Base-by-base conservation (phyloP, 257 asterid genomes). In the Plantago elongata region DNA sequence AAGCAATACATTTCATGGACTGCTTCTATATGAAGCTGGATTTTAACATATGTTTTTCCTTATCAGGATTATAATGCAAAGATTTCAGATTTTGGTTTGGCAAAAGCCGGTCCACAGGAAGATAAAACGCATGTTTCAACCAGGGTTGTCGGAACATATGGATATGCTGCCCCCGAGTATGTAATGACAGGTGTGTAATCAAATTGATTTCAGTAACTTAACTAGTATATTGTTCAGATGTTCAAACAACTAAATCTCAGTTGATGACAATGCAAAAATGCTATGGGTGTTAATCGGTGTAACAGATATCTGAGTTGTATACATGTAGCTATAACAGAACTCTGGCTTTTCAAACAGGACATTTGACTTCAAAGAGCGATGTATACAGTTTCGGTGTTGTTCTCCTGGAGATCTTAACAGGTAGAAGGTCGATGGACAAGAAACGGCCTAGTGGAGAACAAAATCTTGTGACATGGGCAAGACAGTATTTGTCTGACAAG, bases 81-180 rank as follows among this genome's bases (percentile, higher is more conserved):
- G 83, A 94, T 91, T 61, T 91, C 98, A 0, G 98, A 91, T 74
- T 91, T 91, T 47, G 98, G 98, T 55, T 80, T 91, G 74, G 98
- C 98, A 13, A 91, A 88, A 77, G 98, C 98, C 11, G 98, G 96
- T 57, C 98, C 98, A 58, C 98, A 78, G 68, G 98, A 96, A 49
- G 98, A 91, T 70, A 91, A 85, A 69, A 88, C 98, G 0, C 98
- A 91, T 54, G 98, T 91, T 67, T 91, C 98, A 11, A 91, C 98
- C 11, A 70, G 96, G 65, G 98, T 91, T 40, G 81, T 88, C 0
- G 98, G 98, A 16, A 91, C 98, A 42, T 85, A 85, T 55, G 98
- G 98, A 71, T 91, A 91, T 34, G 98, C 96, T 60, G 96, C 98
- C 58, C 98, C 98, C 0, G 98, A 91, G 63, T 91, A 91, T 49